A percentile compares a stretch with the other conserved stretches of the same genome.
Evolutionary conservation across 1,284 basidiomycete species (phyloP).

Genomic region (Wallemia mellicola): DNA sequence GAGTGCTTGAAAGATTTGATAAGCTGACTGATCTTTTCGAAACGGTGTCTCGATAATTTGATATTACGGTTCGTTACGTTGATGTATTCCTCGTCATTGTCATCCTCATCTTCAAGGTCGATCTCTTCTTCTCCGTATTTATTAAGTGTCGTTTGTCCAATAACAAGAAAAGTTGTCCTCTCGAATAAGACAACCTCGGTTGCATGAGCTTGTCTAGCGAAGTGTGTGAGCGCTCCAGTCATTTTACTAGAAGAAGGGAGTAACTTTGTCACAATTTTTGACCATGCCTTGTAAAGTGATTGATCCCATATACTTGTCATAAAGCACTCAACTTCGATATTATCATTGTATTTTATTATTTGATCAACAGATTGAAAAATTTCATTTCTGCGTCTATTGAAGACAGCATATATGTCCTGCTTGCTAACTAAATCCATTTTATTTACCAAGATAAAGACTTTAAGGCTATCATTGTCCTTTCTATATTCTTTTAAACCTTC

Average conservation of each 20-base stretch:
- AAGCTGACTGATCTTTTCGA: conserved; percentile 81
- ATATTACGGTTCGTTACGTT: conserved; percentile 16
- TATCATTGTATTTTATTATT: conserved; percentile 15
- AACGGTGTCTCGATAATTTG: conserved; percentile 43
- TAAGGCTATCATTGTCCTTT: conserved; percentile 18
- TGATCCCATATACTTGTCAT: conserved; percentile 98
- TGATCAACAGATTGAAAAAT: conserved; percentile 7
- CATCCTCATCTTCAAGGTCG: conserved; percentile 8
- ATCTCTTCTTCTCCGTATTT: conserved; percentile 1
- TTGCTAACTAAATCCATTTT: conserved; percentile 62
- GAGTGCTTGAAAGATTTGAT: conserved; percentile 83
- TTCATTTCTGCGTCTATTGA: conserved; percentile 17
- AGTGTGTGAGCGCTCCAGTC: conserved; percentile 49
- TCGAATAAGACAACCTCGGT: conserved; percentile 90
- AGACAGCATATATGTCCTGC: conserved; percentile 24
- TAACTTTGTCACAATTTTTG: conserved; percentile 77
- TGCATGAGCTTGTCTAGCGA: conserved; percentile 57
- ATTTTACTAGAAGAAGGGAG: conserved; percentile 82
- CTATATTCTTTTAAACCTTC: conserved; percentile 31
- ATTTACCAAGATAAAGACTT: conserved; percentile 71
- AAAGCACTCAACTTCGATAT: conserved; percentile 33
- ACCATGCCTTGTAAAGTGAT: conserved; percentile 94
- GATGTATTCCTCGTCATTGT: conserved; percentile 27
- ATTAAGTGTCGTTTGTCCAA: conserved; percentile 20
- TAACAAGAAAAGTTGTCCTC: conserved; percentile 84